Evolutionary conservation across 164 flowering plant genomes (phyloP), one percentile per base, ranked within the genome.

Genomic region (Tetrastigma voinierianum): DNA sequence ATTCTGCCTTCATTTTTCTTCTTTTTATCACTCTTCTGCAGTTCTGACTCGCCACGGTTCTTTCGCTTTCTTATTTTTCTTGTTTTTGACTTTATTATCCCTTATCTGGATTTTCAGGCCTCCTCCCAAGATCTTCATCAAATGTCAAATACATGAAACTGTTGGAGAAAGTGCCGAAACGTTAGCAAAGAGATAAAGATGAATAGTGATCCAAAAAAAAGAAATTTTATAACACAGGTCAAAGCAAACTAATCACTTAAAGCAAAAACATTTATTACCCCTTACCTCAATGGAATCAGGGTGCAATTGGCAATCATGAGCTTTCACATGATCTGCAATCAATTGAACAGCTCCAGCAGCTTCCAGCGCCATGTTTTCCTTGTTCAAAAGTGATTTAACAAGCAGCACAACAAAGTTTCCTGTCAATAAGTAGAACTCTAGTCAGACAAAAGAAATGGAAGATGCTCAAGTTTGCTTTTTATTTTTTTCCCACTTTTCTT

Each of bases 321-420:
- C 69, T 77, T 91, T 96, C 46, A 96, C 98, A 77, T 68, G 87
- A 59, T 81, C 80, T 18, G 99, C 89, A 76, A 96, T 88, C 81
- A 84, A 66, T 65, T 76, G 81, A 62, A 91, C 97, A 74, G 96
- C 95, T 72, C 85, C 83, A 67, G 99, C 91, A 40, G 77, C 93
- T 77, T 88, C n/a, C 96, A 76, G 97, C 99, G 21, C 96, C 92
- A 80, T 96, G 99, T 70, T 93, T 96, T 13, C 97, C 78, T 93
- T 96, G 69, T 87, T 77, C 40, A 96, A 91, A 59, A 96, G 85
- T 49, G 97, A 93, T 73, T 88, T 90, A 24, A 96, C 49, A n/a
- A 14, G 97, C 70, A n/a, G 82, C 20, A 78, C 92, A 88, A 70
- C 96, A 93, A 19, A 77, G 88, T 72, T 79, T 91, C 84, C 99